These are phyloP conservation scores for Trichophaea hybrida DNA, from an alignment of 2,329 filamentous ascomycete species.

Conservation along the genomic window DNA sequence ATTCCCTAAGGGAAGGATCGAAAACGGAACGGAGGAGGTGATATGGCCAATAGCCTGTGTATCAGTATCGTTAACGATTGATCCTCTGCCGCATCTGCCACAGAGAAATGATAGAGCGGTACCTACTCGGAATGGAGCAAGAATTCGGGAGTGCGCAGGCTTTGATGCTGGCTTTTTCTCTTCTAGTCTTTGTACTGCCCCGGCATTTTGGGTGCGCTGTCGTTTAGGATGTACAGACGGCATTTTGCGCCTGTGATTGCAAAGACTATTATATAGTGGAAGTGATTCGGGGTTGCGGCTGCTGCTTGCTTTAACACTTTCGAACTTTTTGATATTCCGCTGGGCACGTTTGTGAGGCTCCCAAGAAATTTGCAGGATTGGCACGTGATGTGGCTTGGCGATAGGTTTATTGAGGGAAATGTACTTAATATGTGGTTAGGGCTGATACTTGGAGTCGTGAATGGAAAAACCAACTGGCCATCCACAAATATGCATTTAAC, in stretches of 20 bases:
- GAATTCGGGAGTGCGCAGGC: slow-evolving; percentile 19
- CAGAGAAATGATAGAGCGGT: not conserved
- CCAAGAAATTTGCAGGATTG: no score
- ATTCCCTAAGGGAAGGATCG: slow-evolving; percentile 71
- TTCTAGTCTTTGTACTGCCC: not conserved
- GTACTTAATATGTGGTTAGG: no score
- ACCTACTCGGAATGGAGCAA: slow-evolving; percentile 23
- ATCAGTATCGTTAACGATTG: not conserved
- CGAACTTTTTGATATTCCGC: no score
- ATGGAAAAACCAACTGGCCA: no score
- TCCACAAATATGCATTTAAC: no score
- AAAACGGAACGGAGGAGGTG: slow-evolving; percentile 79
- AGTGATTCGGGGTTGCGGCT: not conserved
- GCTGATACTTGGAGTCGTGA: no score
- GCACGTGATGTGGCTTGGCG: no score
- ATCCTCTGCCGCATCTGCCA: not conserved
- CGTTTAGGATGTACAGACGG: slow-evolving; percentile 3
- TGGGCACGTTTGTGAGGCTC: no score
- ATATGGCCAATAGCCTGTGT: slow-evolving; percentile 76
- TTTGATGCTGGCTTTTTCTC: not conserved
- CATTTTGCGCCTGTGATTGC: not conserved
- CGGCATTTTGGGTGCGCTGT: not conserved
- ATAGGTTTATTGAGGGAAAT: no score
- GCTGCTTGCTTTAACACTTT: no score
- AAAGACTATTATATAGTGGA: not conserved